A percentile compares a stretch with the other conserved stretches of the same genome.
Conservation (phyloP, 306 rosid species). For the Delonix regia region DNA sequence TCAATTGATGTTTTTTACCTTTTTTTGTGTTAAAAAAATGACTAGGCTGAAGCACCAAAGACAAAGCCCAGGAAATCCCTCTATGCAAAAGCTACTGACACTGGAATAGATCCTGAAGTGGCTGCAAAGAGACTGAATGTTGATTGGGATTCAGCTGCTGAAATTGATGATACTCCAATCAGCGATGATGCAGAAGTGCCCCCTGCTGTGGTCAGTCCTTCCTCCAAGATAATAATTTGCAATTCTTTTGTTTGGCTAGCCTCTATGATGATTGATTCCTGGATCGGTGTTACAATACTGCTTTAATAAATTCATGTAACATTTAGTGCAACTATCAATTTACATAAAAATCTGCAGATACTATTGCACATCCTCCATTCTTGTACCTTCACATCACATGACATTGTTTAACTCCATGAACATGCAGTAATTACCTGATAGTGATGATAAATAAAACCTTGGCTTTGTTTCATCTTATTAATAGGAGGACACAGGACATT, state of each 20-base stretch:
- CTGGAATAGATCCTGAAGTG: slow-evolving; percentile 78
- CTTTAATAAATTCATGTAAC: slow-evolving; percentile 2
- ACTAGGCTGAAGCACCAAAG: slow-evolving; percentile 66
- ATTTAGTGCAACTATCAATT: slow-evolving; percentile 12
- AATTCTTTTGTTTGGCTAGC: slow-evolving; percentile 17
- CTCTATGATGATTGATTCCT: not conserved
- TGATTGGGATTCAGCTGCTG: slow-evolving; percentile 99
- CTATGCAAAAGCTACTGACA: slow-evolving; percentile 87
- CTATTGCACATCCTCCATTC: not conserved
- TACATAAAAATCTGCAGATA: not conserved
- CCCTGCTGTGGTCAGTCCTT: slow-evolving; percentile 71
- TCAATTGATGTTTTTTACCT: slow-evolving; percentile 11
- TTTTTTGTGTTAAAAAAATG: not conserved
- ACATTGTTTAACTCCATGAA: slow-evolving; percentile 9
- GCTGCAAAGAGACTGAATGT: slow-evolving; percentile 80
- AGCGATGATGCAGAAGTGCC: slow-evolving; percentile 78
- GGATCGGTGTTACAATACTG: slow-evolving; percentile 15
- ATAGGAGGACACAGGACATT: not conserved
- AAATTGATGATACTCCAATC: slow-evolving; percentile 60
- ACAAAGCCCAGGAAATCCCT: slow-evolving; percentile 79
- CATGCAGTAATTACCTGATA: not conserved
- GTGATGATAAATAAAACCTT: not conserved
- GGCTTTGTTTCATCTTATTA: slow-evolving; percentile 2
- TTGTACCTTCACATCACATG: not conserved
- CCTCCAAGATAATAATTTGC: slow-evolving; percentile 22